Conservation (phyloP, 2,329 filamentous ascomycete species). For the Sordariomycetes sp. region DNA sequence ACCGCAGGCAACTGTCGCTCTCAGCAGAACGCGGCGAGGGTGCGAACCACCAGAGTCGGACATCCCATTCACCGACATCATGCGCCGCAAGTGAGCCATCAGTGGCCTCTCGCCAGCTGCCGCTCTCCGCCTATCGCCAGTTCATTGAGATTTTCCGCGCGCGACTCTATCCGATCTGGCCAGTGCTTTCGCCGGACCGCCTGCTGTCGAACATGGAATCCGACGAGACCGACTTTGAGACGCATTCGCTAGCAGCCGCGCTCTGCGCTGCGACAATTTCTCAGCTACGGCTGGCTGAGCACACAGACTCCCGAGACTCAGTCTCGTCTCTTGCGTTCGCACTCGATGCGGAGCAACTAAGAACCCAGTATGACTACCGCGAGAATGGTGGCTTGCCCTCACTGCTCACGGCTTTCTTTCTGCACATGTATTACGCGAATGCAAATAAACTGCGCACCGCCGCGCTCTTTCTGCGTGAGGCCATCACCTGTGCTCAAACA, state of each 20-base stretch:
- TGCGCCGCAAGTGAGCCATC: not conserved
- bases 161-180: conserved; percentile 12
- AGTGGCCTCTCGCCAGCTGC: not conserved
- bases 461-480: conserved; percentile 12
- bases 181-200: conserved; percentile 12
- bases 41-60: not conserved
- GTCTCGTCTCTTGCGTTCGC: conserved; percentile 3
- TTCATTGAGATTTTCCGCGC: conserved; percentile 12
- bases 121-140: conserved; percentile 10
- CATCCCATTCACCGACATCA: not conserved
- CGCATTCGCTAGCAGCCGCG: conserved; percentile 13
- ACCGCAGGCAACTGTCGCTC: too few relatives aligned
- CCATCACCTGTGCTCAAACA: conserved; percentile 13
- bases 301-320: conserved; percentile 5
- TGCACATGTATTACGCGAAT: conserved; percentile 18
- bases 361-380: conserved; percentile 14
- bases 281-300: conserved; percentile 14
- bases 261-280: conserved; percentile 16
- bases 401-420: conserved; percentile 14
- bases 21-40: conserved; percentile 1
- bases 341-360: conserved; percentile 8
- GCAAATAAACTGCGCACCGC: conserved; percentile 15
- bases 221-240: conserved; percentile 8
- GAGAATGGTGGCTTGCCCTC: conserved; percentile 11
- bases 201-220: conserved; percentile 8